phyloP scores from a whole-genome alignment of 2,329 filamentous ascomycete genomes.

The Ophiocordyceps camponoti-saundersi region DNA sequence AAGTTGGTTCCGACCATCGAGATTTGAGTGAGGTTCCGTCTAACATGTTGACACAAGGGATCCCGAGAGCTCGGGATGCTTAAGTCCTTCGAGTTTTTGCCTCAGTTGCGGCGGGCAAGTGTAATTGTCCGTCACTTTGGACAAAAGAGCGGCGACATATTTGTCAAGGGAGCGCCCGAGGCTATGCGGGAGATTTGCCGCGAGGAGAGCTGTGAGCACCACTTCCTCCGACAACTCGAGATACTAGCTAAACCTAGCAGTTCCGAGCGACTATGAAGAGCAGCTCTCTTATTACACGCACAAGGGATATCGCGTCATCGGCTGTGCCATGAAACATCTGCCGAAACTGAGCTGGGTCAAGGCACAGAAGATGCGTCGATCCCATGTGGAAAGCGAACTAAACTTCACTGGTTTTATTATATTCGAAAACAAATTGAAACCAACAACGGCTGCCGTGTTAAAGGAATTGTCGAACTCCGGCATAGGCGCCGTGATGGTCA shows the following conservation, averaged over 20 bases:
- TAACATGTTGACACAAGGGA: constrained; percentile 12
- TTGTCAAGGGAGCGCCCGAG: constrained; percentile 92
- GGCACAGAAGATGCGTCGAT: constrained; percentile 79
- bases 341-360: constrained; percentile 85
- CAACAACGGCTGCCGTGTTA: constrained; percentile 65
- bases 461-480: constrained; percentile 67
- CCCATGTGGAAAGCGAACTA: constrained; percentile 67
- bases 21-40: background rate
- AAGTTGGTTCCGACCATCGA: background rate
- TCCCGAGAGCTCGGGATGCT: constrained; percentile 78
- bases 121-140: constrained; percentile 84
- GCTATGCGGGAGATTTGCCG: constrained; percentile 89
- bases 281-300: constrained; percentile 84
- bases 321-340: constrained; percentile 78
- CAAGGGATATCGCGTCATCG: constrained; percentile 90
- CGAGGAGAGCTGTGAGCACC: constrained; percentile 53
- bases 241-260: constrained; percentile 17
- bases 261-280: constrained; percentile 81
- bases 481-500: constrained; percentile 89
- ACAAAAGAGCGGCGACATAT: constrained; percentile 68
- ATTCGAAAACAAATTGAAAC: constrained; percentile 96
- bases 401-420: constrained; percentile 94
- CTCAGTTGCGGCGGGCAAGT: constrained; percentile 78
- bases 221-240: background rate
- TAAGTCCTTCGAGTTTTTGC: constrained; percentile 87